A percentile compares a stretch with the other conserved stretches of the same genome.
phyloP scores from a whole-genome alignment of 176 grass and related monocot genomes.

The Ensete glaucum region DNA sequence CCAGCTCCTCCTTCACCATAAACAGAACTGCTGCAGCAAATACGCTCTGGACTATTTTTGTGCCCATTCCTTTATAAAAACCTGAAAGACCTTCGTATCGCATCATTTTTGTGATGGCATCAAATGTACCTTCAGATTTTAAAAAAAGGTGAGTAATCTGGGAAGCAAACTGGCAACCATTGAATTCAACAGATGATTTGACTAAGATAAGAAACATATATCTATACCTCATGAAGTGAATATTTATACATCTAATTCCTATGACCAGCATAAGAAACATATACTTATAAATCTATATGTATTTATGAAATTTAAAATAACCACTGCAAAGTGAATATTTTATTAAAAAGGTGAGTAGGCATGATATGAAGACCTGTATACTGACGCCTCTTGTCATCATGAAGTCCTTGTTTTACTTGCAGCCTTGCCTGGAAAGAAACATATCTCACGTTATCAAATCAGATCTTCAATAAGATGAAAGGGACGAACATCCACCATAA shows the following conservation, averaged over 20 bases:
- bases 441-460: neutral
- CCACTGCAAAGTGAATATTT: too few relatives aligned
- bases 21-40: constrained; percentile 94
- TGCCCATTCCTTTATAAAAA: constrained; percentile 96
- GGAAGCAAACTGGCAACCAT: neutral
- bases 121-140: constrained; percentile 54
- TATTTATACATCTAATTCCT: too few relatives aligned
- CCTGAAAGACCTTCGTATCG: constrained; percentile 60
- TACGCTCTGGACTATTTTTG: constrained; percentile 93
- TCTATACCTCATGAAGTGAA: too few relatives aligned
- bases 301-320: too few relatives aligned
- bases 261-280: too few relatives aligned
- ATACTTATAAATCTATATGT: too few relatives aligned
- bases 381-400: constrained; percentile 50
- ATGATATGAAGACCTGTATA: constrained; percentile 52
- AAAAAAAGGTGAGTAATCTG: neutral
- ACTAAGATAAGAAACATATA: neutral
- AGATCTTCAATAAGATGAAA: neutral
- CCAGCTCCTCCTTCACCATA: constrained; percentile 96
- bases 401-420: constrained; percentile 54
- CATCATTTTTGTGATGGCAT: constrained; percentile 81
- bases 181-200: neutral
- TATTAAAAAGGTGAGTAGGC: too few relatives aligned
- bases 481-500: neutral
- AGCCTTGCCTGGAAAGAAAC: constrained; percentile 59